Evolutionary conservation across 495 filamentous ascomycete species (phyloP), one percentile per base, ranked within the genome.

Genomic region (Apodospora peruviana): DNA sequence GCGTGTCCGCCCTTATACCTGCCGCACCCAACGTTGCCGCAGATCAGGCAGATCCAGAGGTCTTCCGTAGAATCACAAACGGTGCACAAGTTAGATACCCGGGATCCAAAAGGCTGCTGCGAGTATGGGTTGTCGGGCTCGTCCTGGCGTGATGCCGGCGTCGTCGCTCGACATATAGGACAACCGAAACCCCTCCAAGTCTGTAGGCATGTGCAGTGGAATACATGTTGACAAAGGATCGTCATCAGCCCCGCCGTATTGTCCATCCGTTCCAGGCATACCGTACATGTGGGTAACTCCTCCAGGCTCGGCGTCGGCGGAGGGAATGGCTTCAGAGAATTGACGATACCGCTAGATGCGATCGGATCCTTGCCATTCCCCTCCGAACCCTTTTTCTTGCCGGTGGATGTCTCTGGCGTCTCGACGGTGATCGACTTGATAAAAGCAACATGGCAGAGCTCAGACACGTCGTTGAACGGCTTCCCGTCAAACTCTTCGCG

Each of bases 241-340:
- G 93, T 98, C 56, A 97, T 79, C 3, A 98, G 72, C 4, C 93
- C 93, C 0, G 89, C 90, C 5, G 91, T 96, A 57, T 98, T 91
- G 56, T 98, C 93, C 93, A 98, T 98, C 27, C 93, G 85, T 68
- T 98, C 93, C 11, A 98, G 78, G 55, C 93, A 98, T 12, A 98
- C 94, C 1, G 94, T 89, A 53, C 93, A 98, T 2, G 94, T 98
- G 4, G 93, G 93, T 1, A 98, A 75, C 67, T 98, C 93, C 49
- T 95, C 73, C 10, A 97, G 76, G 16, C 87, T 81, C 1, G 91
- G 90, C 2, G 93, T 96, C 9, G 91, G 94, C 18, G 93, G 93
- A 1, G 93, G 89, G 16, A 91, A 81, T 0, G 93, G 93, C 63
- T 88, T 95, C 7, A 85, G 77, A 14, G 79, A 76, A 50, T 73